Conservation (phyloP, 2,329 filamentous ascomycete genomes). For the Penicillium sp. region DNA sequence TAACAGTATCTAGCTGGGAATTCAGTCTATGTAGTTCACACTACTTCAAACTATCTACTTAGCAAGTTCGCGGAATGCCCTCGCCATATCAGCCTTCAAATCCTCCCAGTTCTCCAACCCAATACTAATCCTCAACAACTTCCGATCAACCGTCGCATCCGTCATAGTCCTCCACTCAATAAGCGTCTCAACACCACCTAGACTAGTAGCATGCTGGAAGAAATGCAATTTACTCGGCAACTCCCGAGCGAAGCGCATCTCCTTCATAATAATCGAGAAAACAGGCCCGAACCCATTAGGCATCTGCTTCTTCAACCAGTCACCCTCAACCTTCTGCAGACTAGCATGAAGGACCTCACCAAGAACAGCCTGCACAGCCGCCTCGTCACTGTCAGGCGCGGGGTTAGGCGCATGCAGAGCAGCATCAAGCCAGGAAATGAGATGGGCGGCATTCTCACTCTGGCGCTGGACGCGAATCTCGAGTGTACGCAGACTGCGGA, state of each 20-base stretch:
- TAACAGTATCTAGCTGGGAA: background rate
- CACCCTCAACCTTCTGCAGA: conserved; percentile 66
- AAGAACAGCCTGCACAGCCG: conserved; percentile 56
- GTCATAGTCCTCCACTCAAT: conserved; percentile 96
- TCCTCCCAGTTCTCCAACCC: conserved; percentile 88
- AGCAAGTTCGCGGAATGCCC: conserved; percentile 61
- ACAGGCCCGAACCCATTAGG: conserved; percentile 86
- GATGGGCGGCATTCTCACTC: conserved; percentile 64
- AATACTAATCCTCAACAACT: conserved; percentile 76
- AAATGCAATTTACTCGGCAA: conserved; percentile 76
- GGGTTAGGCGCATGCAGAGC: conserved; percentile 46
- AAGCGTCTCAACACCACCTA: conserved; percentile 91
- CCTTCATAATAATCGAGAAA: conserved; percentile 70
- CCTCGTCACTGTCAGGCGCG: conserved; percentile 42
- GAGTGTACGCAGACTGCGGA: conserved; percentile 80
- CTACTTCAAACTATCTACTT: background rate
- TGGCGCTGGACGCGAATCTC: conserved; percentile 79
- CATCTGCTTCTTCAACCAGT: conserved; percentile 86
- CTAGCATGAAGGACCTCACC: conserved; percentile 71
- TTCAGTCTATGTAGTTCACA: background rate
- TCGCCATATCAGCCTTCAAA: conserved; percentile 70
- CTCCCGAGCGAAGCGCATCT: conserved; percentile 59
- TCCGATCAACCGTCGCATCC: conserved; percentile 69
- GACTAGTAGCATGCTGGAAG: conserved; percentile 92
- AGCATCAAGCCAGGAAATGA: conserved; percentile 70